phyloP scores from a whole-genome alignment of 1,284 basidiomycete species.

The Microbotryum violaceum region DNA sequence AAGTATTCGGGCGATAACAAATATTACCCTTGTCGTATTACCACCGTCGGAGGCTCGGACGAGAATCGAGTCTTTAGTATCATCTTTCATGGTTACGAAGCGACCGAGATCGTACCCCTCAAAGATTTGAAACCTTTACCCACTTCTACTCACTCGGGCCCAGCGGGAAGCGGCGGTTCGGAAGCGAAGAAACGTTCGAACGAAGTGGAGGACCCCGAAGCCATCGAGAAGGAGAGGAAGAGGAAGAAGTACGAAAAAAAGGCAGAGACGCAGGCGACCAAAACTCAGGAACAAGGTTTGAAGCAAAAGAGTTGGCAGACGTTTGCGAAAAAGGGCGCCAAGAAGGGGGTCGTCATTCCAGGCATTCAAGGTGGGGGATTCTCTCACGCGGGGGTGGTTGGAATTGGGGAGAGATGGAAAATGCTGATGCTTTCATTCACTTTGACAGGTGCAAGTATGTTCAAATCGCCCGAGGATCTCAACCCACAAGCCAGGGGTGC shows the following conservation, averaged over 20 bases:
- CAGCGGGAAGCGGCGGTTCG: neutral
- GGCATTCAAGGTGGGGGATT: conserved; percentile 47
- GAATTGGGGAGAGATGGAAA: too few relatives aligned
- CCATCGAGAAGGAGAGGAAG: conserved; percentile 46
- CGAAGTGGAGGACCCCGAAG: conserved; percentile 21
- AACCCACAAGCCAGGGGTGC: conserved; percentile 78
- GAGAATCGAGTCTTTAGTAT: conserved; percentile 85
- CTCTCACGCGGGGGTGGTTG: too few relatives aligned
- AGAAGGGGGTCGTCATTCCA: conserved; percentile 79
- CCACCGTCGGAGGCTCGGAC: conserved; percentile 72
- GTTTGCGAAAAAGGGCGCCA: conserved; percentile 92
- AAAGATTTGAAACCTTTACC: conserved; percentile 27
- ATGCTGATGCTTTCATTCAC: too few relatives aligned
- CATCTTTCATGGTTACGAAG: conserved; percentile 90
- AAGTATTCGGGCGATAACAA: conserved; percentile 82
- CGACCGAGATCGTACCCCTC: conserved; percentile 78
- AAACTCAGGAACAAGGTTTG: conserved; percentile 77
- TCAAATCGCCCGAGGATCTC: conserved; percentile 74
- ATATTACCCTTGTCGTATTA: conserved; percentile 88
- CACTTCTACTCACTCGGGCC: neutral
- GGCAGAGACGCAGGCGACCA: conserved; percentile 88
- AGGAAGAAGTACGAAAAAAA: conserved; percentile 68
- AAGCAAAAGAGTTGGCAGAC: conserved; percentile 95
- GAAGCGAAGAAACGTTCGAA: conserved; percentile 32
- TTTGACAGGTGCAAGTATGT: conserved; percentile 47